Base-by-base conservation (phyloP, 2,329 filamentous ascomycete species). In the Xylariaceae sp. region DNA sequence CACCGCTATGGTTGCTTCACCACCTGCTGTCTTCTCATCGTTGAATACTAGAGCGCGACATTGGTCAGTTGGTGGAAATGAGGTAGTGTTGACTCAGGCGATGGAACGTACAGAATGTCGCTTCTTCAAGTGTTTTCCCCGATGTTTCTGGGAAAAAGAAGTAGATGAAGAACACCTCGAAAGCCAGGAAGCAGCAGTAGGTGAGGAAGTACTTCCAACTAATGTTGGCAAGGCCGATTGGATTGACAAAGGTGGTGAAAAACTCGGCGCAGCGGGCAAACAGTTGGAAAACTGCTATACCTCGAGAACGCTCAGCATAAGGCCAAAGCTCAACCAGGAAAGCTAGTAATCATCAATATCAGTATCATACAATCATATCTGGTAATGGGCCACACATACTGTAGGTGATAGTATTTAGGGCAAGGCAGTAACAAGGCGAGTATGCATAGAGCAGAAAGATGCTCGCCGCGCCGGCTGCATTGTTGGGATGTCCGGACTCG, bases 111-210 rank as follows among this genome's bases (percentile, higher is more conserved):
- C 65, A 51, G 52, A 69, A 68, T 2, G 64, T 51, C 34, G 69
- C 55, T 38, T 93, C 87, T 67, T 93, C 87, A 18, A 93, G 70
- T 39, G 86, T 83, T 43, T 89, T 76, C 45, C 88, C 88, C 47
- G 84, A 85, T 0, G 88, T 94, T 66, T 94, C 88, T 8, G 88
- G 87, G 61, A 91, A 94, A 48, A 90, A 74, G 64, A 89, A 86
- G 65, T 83, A 93, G 38, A 93, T 83, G 79, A 64, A 51, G 19
- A 35, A 39, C 30, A 69, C 57, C 51, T 72, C 66, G 28, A 69
- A 64, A 2, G 57, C 55, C 12, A 72, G 59, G 60, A 67, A 72
- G 19, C 62, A 64, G 48, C 65, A 67, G 46, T 70, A 71, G 9
- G 67, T 65, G 19, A 67, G 64, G 28, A 70, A 60, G 44, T 69